phyloP scores from a whole-genome alignment of 2,329 filamentous ascomycete genomes.

The Alternaria metachromatica region DNA sequence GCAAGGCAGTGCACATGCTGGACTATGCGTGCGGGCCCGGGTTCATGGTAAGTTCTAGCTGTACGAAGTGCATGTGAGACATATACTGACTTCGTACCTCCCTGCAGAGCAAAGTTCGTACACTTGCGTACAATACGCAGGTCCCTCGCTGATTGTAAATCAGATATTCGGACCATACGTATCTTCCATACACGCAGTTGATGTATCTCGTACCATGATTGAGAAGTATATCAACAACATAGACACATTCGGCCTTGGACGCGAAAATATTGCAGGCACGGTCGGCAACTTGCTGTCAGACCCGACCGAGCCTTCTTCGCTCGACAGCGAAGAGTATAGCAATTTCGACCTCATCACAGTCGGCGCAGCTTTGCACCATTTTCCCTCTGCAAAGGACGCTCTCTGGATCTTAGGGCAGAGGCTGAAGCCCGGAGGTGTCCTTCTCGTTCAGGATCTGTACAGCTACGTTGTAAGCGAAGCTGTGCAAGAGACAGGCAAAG shows the following conservation, averaged over 20 bases:
- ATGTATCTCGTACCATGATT: slow-evolving; percentile 10
- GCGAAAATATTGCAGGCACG: background rate
- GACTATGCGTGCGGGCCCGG: slow-evolving; percentile 14
- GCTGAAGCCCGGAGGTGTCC: slow-evolving; percentile 6
- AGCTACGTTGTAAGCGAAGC: background rate
- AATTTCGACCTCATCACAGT: background rate
- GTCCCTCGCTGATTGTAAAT: background rate
- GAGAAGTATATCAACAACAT: slow-evolving; percentile 4
- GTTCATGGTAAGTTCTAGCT: slow-evolving; percentile 1
- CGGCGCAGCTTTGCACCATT: background rate
- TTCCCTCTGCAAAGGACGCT: background rate
- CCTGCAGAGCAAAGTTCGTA: background rate
- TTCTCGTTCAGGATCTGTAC: slow-evolving; percentile 9
- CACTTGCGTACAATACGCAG: background rate
- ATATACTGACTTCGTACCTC: background rate
- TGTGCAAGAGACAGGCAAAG: background rate
- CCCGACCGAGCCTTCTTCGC: background rate
- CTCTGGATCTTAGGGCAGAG: background rate
- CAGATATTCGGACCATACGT: slow-evolving; percentile 12
- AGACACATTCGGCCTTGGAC: background rate
- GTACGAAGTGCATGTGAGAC: background rate
- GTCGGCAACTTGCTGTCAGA: background rate
- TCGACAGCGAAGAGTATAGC: background rate
- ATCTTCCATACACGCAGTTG: slow-evolving; percentile 10
- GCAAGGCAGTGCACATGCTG: slow-evolving; percentile 5